Conservation (phyloP, 78 protist genomes). For the Bodo saltans region DNA sequence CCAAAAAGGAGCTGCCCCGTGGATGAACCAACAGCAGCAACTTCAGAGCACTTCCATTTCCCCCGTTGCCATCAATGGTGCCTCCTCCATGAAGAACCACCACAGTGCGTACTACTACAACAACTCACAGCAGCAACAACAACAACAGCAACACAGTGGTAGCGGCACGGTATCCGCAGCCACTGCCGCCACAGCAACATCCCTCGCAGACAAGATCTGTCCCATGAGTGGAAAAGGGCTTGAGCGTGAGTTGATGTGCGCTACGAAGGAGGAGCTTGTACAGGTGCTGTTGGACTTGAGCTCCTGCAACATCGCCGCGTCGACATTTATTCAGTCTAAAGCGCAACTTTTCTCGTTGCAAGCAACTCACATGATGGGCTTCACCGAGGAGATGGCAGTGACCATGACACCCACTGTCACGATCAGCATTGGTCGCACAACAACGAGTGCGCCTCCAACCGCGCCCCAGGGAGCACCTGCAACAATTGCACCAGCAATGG, state of each 20-base stretch:
- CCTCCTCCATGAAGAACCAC: too few relatives aligned
- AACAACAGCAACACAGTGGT: neutral
- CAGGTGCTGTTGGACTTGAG: neutral
- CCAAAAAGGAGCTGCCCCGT: too few relatives aligned
- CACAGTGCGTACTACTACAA: neutral
- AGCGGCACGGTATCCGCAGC: neutral
- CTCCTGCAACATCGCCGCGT: neutral
- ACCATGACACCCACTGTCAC: too few relatives aligned
- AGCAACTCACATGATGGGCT: too few relatives aligned
- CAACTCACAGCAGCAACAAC: neutral
- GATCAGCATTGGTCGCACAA: neutral
- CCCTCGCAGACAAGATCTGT: neutral
- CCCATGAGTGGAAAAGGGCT: neutral
- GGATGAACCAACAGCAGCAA: too few relatives aligned
- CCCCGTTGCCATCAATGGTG: too few relatives aligned
- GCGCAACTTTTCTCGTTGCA: neutral
- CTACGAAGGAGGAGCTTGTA: neutral
- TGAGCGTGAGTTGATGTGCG: neutral
- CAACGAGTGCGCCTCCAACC: neutral
- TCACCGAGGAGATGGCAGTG: too few relatives aligned
- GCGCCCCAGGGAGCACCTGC: neutral
- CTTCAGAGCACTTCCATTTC: too few relatives aligned
- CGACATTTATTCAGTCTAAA: neutral
- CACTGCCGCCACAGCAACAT: neutral
- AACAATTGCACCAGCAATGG: neutral